A percentile compares a stretch with the other conserved stretches of the same genome.
Evolutionary conservation across 2,329 filamentous ascomycete species (phyloP).

Genomic region (Pestalotiopsis fici): DNA sequence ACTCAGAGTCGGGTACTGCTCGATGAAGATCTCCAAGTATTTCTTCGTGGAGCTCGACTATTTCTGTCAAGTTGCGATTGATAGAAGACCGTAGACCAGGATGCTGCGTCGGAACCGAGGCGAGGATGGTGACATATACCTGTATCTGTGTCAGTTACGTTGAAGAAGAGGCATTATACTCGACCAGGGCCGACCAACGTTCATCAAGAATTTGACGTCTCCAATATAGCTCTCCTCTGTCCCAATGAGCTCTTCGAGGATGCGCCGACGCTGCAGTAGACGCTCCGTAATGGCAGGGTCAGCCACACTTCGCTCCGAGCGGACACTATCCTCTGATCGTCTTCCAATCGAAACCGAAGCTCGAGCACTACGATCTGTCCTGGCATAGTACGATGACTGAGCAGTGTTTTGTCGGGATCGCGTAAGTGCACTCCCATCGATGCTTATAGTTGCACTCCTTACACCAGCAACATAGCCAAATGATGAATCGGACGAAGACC

Average conservation of each 20-base stretch:
- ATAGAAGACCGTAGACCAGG: slow-evolving; percentile 69
- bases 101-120: slow-evolving; percentile 68
- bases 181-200: slow-evolving; percentile 54
- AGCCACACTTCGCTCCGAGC: slow-evolving; percentile 54
- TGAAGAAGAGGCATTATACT: not conserved
- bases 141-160: slow-evolving; percentile 33
- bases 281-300: slow-evolving; percentile 74
- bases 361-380: slow-evolving; percentile 63
- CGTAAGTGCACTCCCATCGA: slow-evolving; percentile 70
- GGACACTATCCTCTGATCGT: slow-evolving; percentile 65
- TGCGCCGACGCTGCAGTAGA: slow-evolving; percentile 72
- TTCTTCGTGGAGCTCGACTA: slow-evolving; percentile 81
- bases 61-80: slow-evolving; percentile 76
- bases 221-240: slow-evolving; percentile 90
- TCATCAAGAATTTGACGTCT: slow-evolving; percentile 82
- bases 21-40: slow-evolving; percentile 75
- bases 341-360: slow-evolving; percentile 61
- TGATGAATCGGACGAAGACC: slow-evolving; percentile 73
- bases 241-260: slow-evolving; percentile 81
- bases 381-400: slow-evolving; percentile 55
- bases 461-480: slow-evolving; percentile 79
- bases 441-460: slow-evolving; percentile 78
- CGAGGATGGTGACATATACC: slow-evolving; percentile 76
- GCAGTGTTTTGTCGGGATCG: slow-evolving; percentile 56
- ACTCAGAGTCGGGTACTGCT: slow-evolving; percentile 69